phyloP scores from a whole-genome alignment of 192 early-diverging fungal genomes.

The Entomortierella parvispora region DNA sequence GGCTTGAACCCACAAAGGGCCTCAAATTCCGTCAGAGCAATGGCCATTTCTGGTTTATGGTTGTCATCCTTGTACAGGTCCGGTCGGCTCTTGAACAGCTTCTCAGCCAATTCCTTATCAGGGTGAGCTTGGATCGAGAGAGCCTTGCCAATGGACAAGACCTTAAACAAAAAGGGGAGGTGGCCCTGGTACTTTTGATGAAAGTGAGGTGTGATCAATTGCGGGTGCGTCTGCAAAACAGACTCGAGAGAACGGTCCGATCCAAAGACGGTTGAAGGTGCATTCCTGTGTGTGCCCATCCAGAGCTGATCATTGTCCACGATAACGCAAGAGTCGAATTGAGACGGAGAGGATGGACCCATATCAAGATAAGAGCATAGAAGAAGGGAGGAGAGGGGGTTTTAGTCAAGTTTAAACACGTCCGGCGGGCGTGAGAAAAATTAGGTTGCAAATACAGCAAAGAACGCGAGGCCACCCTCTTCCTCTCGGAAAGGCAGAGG shows the following conservation, averaged over 20 bases:
- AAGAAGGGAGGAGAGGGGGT: neutral
- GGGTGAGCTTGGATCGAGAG: slow-evolving; percentile 99
- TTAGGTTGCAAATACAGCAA: neutral
- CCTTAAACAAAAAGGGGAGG: slow-evolving; percentile 98
- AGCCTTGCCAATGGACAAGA: slow-evolving; percentile 87
- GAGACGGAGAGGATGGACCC: neutral
- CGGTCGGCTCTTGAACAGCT: slow-evolving; percentile 78
- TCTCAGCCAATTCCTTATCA: slow-evolving; percentile 85
- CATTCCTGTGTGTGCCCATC: slow-evolving; percentile 99
- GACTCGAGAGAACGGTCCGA: slow-evolving; percentile 64
- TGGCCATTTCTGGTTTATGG: slow-evolving; percentile 97
- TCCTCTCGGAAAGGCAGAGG: too few species aligned
- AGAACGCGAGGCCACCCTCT: too few species aligned
- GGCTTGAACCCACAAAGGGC: slow-evolving; percentile 94
- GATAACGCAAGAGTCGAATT: too few species aligned
- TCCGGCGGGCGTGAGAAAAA: slow-evolving; percentile 30
- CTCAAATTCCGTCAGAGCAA: slow-evolving; percentile 95
- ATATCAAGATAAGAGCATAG: slow-evolving; percentile 1
- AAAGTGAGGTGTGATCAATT: slow-evolving; percentile 64
- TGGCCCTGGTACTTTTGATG: slow-evolving; percentile 73
- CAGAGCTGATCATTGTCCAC: slow-evolving; percentile 76
- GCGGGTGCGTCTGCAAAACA: slow-evolving; percentile 64
- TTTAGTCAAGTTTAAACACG: neutral
- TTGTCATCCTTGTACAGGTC: slow-evolving; percentile 92
- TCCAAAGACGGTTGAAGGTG: slow-evolving; percentile 69